Base-by-base conservation (phyloP, 2,329 filamentous ascomycete genomes). In the Mycocentrospora acerina region DNA sequence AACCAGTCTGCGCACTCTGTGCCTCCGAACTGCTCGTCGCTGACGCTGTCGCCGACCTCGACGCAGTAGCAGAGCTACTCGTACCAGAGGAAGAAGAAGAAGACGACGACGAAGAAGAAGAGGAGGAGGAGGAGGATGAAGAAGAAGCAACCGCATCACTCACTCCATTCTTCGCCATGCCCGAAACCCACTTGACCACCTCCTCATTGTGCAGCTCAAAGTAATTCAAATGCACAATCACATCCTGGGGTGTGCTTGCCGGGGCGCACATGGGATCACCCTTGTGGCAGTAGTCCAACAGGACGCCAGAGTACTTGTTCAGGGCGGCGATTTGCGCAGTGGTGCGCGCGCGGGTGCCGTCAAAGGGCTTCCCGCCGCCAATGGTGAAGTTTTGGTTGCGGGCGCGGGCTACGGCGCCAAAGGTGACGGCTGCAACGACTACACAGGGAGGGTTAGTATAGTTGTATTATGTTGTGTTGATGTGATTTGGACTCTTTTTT, bases 231-330 rank as follows among this genome's bases (percentile, higher is more conserved):
- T 84, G 81, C 8, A 73, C 72, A 40, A 73, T 72, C 13, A 74
- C 69, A 44, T 82, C 69, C 46, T 69, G 78, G 19, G 80, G 81
- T 11, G 31, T 15, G 42, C 53, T 59, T n/a, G 77, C 79, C 0
- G 51, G 42, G 56, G 79, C 84, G 70, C 82, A 85, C 60, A 81
- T 83, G 0, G 80, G 80, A 46, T 84, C 81, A 4, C 75, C 55
- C 12, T 72, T 66, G 51, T 85, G 81, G 59, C 82, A 85, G 70
- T 83, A 85, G 7, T 79, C 80, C 64, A 81, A 70, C 36, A 84
- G 76, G 2, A 77, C 71, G 24, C 40, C 29, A 10, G 48, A 34
- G 35, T 53, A 61, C 14, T 42, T 35, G 13, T 46, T 44, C 2
- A 59, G 46, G 8, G 32, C 46, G 7, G 37, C 7, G 15, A 56